Percentiles rank a stretch among this genome's conserved stretches.
These are phyloP conservation scores for Hemileia vastatrix DNA, from an alignment of 1,284 basidiomycete genomes.

Conservation along the genomic window DNA sequence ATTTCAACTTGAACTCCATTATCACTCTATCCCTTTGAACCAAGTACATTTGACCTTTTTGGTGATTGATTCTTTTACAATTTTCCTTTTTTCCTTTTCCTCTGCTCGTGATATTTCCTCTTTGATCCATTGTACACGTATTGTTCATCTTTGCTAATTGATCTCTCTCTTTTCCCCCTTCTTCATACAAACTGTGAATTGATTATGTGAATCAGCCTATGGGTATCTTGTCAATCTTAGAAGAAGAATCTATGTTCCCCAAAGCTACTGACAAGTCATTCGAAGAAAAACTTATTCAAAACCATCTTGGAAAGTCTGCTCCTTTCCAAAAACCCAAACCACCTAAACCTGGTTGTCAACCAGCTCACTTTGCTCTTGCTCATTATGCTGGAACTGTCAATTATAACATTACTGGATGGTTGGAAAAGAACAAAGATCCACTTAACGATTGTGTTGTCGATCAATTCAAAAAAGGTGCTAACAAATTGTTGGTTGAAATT, in stretches of 20 bases:
- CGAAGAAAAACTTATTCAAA: constrained; percentile 83
- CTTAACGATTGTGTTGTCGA: constrained; percentile 95
- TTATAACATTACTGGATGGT: constrained; percentile 93
- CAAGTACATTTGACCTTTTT: too few relatives aligned
- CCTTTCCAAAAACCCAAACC: constrained; percentile 77
- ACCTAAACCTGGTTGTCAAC: constrained; percentile 96
- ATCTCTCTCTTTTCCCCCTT: too few relatives aligned
- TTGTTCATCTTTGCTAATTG: too few relatives aligned
- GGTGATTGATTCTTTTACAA: too few relatives aligned
- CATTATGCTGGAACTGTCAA: constrained; percentile 97
- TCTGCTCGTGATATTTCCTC: too few relatives aligned
- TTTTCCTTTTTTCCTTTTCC: too few relatives aligned
- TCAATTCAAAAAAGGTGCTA: constrained; percentile 72
- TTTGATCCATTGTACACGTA: too few relatives aligned
- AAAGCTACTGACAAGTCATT: constrained; percentile 86
- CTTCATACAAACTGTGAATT: too few relatives aligned
- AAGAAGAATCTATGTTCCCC: constrained; percentile 95
- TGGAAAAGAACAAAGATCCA: constrained; percentile 98
- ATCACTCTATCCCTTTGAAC: too few relatives aligned
- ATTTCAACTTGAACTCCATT: too few relatives aligned
- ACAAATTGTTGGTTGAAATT: constrained; percentile 86
- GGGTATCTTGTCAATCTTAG: constrained; percentile 83
- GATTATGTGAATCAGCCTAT: constrained; percentile 99
- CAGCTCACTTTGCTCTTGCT: constrained; percentile 90
- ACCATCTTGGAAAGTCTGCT: constrained; percentile 71